Evolutionary conservation across 805 yeast genomes (phyloP), one percentile per base, ranked within the genome.

Genomic region (Yamadazyma paraphyllophila): DNA sequence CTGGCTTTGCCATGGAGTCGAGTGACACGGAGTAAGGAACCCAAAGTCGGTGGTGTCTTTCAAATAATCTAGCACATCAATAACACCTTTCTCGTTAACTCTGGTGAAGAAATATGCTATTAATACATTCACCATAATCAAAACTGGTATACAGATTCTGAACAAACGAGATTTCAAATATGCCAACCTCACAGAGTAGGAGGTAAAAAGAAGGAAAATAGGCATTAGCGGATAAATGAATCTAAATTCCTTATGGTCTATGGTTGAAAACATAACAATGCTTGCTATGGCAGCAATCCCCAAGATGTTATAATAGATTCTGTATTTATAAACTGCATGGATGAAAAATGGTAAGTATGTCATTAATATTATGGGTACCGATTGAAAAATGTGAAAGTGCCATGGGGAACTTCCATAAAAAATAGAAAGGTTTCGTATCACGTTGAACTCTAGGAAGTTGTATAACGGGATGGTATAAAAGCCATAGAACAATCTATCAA

Each of bases 1-100:
- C 59, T 85, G 82, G 20, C 94, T 80, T 59, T 89, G 96, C 82
- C 94, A 87, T 2, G 99, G 99, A 0, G 97, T 92, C 0, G 98
- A 91, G 63, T 94, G 99, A 57, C 99, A 94, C 0, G 99, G 99
- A 59, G 91, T 89, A 12, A 94, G 63, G 54, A 94, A 88, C 0
- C 97, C 96, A 25, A 91, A 66, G 48, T 5, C 31, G 31, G 31
- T 3, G 24, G 24, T 20, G 6, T 57, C 49, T 34, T 82, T 73
- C 16, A 91, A 56, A 39, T 70, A 73, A 11, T 77, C 64, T 10
- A 85, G 73, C 0, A 90, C 83, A 32, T 77, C 82, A 12, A 91
- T 78, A 14, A 82, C 96, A 1, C 99, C 99, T 14, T 86, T 71
- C 66, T 94, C 99, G 59, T 94, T 92, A 30, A 80, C 65, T n/a